Evolutionary conservation across 2,329 filamentous ascomycete species (phyloP).

Genomic region (Xenoacremonium recifei): DNA sequence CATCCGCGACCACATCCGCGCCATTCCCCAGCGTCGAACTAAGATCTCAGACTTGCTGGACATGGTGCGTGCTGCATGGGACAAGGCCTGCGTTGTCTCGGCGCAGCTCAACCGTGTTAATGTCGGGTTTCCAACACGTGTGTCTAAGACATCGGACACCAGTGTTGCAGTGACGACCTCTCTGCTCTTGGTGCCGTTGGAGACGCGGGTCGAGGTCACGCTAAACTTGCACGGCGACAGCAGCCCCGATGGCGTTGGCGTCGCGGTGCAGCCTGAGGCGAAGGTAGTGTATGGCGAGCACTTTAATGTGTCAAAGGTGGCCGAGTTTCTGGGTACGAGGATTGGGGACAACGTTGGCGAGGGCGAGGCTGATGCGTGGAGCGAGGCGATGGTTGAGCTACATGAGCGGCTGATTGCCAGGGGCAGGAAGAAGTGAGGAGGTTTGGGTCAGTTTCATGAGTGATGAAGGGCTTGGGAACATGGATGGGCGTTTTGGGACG

Average conservation of each 20-base stretch:
- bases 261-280: conserved; percentile 54
- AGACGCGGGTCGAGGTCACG: conserved; percentile 66
- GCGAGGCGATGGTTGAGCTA: conserved; percentile 54
- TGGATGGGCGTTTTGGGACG: conserved; percentile 18
- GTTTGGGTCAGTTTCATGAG: conserved; percentile 19
- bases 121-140: conserved; percentile 62
- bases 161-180: conserved; percentile 60
- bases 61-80: conserved; percentile 64
- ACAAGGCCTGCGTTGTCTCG: conserved; percentile 57
- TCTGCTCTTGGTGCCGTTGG: conserved; percentile 61
- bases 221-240: conserved; percentile 53
- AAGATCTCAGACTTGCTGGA: conserved; percentile 56
- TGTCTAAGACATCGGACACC: conserved; percentile 63
- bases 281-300: conserved; percentile 74
- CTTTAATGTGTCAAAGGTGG: conserved; percentile 73
- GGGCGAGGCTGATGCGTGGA: conserved; percentile 48
- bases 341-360: conserved; percentile 42
- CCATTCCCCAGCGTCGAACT: conserved; percentile 57
- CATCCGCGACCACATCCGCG: conserved; percentile 66
- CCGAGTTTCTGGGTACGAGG: conserved; percentile 62
- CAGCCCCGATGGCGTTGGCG: conserved; percentile 49
- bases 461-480: conserved; percentile 24
- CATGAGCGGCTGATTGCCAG: conserved; percentile 54
- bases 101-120: conserved; percentile 62
- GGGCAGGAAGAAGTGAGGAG: conserved; percentile 42